These are phyloP conservation scores for Lichtheimia ramosa DNA, from an alignment of 371 early-diverging fungal species.

Conservation along the genomic window DNA sequence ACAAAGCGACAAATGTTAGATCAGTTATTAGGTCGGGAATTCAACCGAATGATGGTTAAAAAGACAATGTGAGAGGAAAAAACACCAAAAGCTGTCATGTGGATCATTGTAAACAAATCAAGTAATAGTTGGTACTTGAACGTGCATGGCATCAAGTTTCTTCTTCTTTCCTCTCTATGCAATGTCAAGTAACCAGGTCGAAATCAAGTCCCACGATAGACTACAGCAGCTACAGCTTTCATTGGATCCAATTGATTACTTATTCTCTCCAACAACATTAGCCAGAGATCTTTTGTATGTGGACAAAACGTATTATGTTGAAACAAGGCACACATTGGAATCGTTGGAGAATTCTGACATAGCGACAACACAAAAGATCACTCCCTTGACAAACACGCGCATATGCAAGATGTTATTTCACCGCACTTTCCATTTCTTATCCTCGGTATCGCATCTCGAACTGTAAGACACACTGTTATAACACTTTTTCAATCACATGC, in stretches of 20 bases:
- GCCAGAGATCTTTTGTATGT: constrained; percentile 22
- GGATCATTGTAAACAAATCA: too few relatives aligned
- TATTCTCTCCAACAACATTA: constrained; percentile 37
- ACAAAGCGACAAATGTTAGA: too few relatives aligned
- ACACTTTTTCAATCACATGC: neutral
- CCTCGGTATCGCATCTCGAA: constrained; percentile 32
- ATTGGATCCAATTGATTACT: constrained; percentile 19
- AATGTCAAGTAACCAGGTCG: neutral
- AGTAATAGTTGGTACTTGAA: too few relatives aligned
- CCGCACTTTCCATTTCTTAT: constrained; percentile 21
- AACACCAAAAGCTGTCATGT: too few relatives aligned
- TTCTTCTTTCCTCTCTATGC: too few relatives aligned
- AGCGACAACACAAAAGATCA: too few relatives aligned
- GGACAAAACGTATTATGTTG: constrained; percentile 23
- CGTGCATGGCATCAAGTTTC: too few relatives aligned
- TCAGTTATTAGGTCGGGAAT: too few relatives aligned
- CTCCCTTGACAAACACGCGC: neutral
- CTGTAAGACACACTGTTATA: constrained; percentile 23
- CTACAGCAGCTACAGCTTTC: constrained; percentile 1
- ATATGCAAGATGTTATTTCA: constrained; percentile 20
- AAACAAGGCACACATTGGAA: too few relatives aligned
- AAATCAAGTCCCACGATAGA: neutral
- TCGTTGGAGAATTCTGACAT: too few relatives aligned
- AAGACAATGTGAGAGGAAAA: too few relatives aligned
- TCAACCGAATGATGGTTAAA: too few relatives aligned